Evolutionary conservation across 257 asterid species (phyloP), one percentile per base, ranked within the genome.

Genomic region (Oldenlandia corymbosa): DNA sequence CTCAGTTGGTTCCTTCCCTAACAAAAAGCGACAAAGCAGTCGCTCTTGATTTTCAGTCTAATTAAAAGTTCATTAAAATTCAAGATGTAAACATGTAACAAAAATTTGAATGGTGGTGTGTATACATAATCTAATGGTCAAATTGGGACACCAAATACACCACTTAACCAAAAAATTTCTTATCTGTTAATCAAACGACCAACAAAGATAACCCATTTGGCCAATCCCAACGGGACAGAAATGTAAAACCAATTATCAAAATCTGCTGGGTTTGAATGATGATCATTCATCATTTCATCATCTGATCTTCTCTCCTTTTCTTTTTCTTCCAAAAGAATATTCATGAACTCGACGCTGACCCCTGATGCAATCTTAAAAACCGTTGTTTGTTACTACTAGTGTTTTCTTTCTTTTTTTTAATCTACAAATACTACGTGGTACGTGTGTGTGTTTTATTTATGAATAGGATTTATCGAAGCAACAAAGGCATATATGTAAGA

Each of bases 91-190:
- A n/a, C n/a, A n/a, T n/a, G n/a, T n/a, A n/a, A n/a, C n/a, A n/a
- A n/a, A n/a, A n/a, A n/a, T n/a, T n/a, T n/a, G n/a, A n/a, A n/a
- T n/a, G n/a, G n/a, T n/a, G n/a, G n/a, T n/a, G n/a, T n/a, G n/a
- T n/a, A n/a, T n/a, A n/a, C n/a, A n/a, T n/a, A 7, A 34, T 27
- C 23, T 50, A 50, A 50, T 18, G 67, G 67, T 46, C 67, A 62
- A 62, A 62, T 46, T 47, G 31, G 46, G 68, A 48, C 14, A 27
- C 68, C 48, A n/a, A 32, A 7, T 20, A n/a, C n/a, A n/a, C n/a
- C n/a, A n/a, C n/a, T n/a, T n/a, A n/a, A n/a, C n/a, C n/a, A n/a
- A n/a, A 13, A 13, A 11, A 48, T 47, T 31, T 37, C 34, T 63
- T 63, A 63, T 62, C 58, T 5, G 18, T 23, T 47, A 7, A n/a